Conservation (phyloP, 257 asterid species). For the Przewalskia tangutica region DNA sequence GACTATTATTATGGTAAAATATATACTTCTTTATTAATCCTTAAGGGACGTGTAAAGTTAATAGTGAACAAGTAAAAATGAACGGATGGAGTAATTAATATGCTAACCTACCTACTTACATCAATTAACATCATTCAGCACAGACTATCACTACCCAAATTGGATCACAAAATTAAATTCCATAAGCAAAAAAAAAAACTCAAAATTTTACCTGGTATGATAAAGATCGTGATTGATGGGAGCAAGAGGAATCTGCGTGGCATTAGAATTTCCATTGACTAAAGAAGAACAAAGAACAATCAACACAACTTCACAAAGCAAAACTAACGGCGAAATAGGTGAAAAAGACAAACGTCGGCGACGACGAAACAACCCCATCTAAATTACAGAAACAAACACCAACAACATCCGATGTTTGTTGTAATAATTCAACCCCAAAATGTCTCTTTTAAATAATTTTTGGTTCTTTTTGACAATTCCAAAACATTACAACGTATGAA, state of each 20-base stretch:
- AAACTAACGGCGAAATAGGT: not conserved
- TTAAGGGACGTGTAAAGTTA: no score
- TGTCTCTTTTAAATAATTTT: not conserved
- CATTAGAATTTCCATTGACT: slow-evolving; percentile 41
- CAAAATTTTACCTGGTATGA: slow-evolving; percentile 52
- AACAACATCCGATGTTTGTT: not conserved
- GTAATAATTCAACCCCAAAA: not conserved
- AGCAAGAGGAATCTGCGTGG: slow-evolving; percentile 27
- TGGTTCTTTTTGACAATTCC: not conserved
- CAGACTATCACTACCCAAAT: not conserved
- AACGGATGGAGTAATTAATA: no score
- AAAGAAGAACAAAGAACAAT: slow-evolving; percentile 5
- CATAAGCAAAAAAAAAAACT: not conserved
- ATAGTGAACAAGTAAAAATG: no score
- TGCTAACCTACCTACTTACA: not conserved
- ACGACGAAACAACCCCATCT: not conserved
- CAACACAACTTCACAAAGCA: not conserved
- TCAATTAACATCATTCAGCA: not conserved
- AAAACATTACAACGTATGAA: not conserved
- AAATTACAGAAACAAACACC: not conserved
- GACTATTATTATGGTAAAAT: no score
- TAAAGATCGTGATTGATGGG: slow-evolving; percentile 88
- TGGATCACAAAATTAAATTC: not conserved
- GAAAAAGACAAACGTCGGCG: not conserved
- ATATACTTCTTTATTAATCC: no score